A percentile compares a stretch with the other conserved stretches of the same genome.
These are phyloP conservation scores for Lasiodiplodia sp. DNA, from an alignment of 2,329 filamentous ascomycete genomes.

Conservation along the genomic window DNA sequence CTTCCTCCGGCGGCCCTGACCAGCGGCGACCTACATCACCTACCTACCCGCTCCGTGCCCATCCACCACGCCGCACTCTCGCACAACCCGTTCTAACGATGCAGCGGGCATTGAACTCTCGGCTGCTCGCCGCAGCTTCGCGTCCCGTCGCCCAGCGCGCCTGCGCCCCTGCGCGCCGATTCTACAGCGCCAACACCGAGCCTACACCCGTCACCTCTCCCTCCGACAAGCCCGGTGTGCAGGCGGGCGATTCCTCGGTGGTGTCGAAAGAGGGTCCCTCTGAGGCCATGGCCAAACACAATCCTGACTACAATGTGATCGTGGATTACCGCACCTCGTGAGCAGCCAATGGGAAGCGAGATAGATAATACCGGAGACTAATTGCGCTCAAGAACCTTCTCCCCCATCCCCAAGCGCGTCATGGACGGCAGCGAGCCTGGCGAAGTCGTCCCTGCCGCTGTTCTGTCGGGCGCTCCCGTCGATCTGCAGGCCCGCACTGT, in stretches of 20 bases:
- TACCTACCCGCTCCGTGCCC: constrained; percentile 1
- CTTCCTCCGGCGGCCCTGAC: constrained; percentile 3
- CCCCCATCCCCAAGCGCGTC: constrained; percentile 85
- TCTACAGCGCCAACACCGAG: constrained; percentile 39
- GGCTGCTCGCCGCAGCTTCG: constrained; percentile 46
- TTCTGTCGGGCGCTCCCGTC: constrained; percentile 89
- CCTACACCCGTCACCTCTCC: constrained; percentile 42
- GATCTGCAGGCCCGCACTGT: constrained; percentile 95
- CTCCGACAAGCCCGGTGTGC: constrained; percentile 46
- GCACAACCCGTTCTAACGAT: constrained; percentile 8
- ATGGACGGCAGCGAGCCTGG: constrained; percentile 89
- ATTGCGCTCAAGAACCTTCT: constrained; percentile 72
- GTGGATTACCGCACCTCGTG: constrained; percentile 93
- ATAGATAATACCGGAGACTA: constrained; percentile 32
- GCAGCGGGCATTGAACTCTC: constrained; percentile 45
- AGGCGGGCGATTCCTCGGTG: constrained; percentile 54
- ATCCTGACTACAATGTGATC: constrained; percentile 81
- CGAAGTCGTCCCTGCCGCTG: constrained; percentile 77
- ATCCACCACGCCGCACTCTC: constrained; percentile 17
- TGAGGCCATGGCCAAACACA: constrained; percentile 66
- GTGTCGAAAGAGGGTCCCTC: constrained; percentile 59
- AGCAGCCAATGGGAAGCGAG: constrained; percentile 42
- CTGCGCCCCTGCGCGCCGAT: constrained; percentile 40
- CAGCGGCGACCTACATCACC: constrained; percentile 24
- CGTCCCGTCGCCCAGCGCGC: constrained; percentile 38